Percentiles rank a stretch among this genome's conserved stretches.
Evolutionary conservation across 805 yeast species (phyloP).

Genomic region (Metschnikowia similis): DNA sequence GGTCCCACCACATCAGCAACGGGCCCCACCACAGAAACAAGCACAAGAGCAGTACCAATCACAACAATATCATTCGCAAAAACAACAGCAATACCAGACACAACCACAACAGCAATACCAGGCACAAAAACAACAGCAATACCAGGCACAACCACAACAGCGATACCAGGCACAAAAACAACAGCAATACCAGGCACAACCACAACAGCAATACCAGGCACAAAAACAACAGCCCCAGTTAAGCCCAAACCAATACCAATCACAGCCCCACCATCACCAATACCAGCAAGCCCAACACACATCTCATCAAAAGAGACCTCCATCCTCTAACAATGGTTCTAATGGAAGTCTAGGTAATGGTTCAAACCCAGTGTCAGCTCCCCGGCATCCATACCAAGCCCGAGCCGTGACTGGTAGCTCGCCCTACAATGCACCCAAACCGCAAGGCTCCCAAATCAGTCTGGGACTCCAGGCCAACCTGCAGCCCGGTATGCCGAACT

Average conservation of each 20-base stretch:
- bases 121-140: neutral
- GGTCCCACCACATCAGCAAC: neutral
- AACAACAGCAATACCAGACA: neutral
- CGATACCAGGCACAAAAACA: neutral
- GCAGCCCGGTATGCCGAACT: neutral
- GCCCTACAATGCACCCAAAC: slow-evolving; percentile 11
- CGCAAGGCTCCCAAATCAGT: slow-evolving; percentile 4
- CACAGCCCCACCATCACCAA: slow-evolving; percentile 6
- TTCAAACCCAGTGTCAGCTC: neutral
- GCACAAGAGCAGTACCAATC: neutral
- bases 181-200: neutral
- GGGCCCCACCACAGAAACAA: neutral
- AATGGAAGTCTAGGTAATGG: neutral
- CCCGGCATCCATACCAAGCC: slow-evolving; percentile 4
- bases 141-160: neutral
- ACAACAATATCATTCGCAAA: neutral
- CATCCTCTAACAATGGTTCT: neutral
- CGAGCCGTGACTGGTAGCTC: slow-evolving; percentile 8
- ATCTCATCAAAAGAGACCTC: slow-evolving; percentile 9
- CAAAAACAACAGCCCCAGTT: slow-evolving; percentile 9
- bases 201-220: slow-evolving; percentile 3
- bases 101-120: slow-evolving; percentile 3
- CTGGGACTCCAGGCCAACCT: slow-evolving; percentile 6
- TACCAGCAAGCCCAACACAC: neutral
- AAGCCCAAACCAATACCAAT: neutral